Percentiles rank a stretch among this genome's conserved stretches.
Evolutionary conservation across 139 green algal genomes (phyloP).

Genomic region (Bryopsis sp.): DNA sequence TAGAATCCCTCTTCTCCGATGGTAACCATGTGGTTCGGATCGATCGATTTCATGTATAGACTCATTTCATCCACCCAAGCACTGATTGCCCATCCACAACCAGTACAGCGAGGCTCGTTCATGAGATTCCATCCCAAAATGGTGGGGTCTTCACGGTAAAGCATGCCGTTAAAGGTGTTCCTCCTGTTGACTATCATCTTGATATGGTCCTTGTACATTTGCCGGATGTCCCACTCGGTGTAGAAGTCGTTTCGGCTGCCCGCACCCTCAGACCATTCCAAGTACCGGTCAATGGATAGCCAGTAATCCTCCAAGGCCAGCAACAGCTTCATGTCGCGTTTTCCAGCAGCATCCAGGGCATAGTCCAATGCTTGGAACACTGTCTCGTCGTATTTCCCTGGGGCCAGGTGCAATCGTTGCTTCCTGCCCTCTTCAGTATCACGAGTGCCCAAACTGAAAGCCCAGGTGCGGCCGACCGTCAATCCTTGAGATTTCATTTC

Average conservation of each 20-base stretch:
- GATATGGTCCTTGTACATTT: neutral
- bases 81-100: too few relatives aligned
- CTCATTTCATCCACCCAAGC: slow-evolving; percentile 33
- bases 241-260: too few relatives aligned
- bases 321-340: neutral
- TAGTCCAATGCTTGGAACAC: slow-evolving; percentile 14
- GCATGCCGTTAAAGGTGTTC: slow-evolving; percentile 44
- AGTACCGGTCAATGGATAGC: too few relatives aligned
- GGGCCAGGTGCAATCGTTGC: too few relatives aligned
- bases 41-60: slow-evolving; percentile 23
- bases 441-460: too few relatives aligned
- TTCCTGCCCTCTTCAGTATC: too few relatives aligned
- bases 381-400: slow-evolving; percentile 11
- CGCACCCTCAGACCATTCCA: too few relatives aligned
- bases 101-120: too few relatives aligned
- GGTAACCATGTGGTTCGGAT: slow-evolving; percentile 47
- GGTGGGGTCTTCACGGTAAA: slow-evolving; percentile 52
- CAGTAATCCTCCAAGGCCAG: slow-evolving; percentile 15
- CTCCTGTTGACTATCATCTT: slow-evolving; percentile 22
- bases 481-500: too few relatives aligned
- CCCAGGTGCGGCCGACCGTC: too few relatives aligned
- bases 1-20: slow-evolving; percentile 53
- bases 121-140: slow-evolving; percentile 51
- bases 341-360: slow-evolving; percentile 11
- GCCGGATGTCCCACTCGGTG: too few relatives aligned